Evolutionary conservation across 345 rosid genomes (phyloP), one percentile per base, ranked within the genome.

Genomic region (Excoecaria agallocha): DNA sequence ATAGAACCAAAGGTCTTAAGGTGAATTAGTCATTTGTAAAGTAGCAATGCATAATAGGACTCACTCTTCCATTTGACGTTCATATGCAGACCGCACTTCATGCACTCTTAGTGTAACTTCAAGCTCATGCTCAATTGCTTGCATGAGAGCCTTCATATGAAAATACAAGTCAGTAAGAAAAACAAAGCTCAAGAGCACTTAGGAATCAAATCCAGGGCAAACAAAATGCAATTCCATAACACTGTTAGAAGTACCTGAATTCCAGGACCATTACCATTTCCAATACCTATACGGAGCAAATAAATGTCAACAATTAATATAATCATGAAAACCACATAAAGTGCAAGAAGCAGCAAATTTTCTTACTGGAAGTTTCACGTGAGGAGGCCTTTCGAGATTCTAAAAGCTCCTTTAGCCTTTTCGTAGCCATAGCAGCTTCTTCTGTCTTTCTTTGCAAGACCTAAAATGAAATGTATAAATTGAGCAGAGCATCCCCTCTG

Each of bases 371-470:
- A 66, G 73, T 80, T 80, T 89, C 93, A 41, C 99, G 88, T 61
- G 97, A 76, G 50, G 93, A 83, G 48, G 91, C 82, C 86, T 93
- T 95, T 81, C 92, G 81, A 73, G 93, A 87, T 84, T 95, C 98
- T 70, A 95, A 79, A 75, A 93, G 86, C 71, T 95, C 99, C 81
- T 95, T 95, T 45, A 95, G 87, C 87, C 98, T 89, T 81, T 91
- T 95, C 56, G 94, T 95, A 58, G 93, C 99, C 91, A 91, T 82
- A 60, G 97, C 79, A 75, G 99, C 99, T 84, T 95, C 99, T 85
- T 95, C 97, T 74, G 91, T 89, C 87, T 95, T 95, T 79, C 98
- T 87, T 83, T 95, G 99, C 85, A 95, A 81, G 80, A 95, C 98
- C 98, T 95, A 76, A 73, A 35, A 77, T 13, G 41, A 72, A 70